Evolutionary conservation across 345 rosid genomes (phyloP).

Genomic region (Isatis tinctoria): DNA sequence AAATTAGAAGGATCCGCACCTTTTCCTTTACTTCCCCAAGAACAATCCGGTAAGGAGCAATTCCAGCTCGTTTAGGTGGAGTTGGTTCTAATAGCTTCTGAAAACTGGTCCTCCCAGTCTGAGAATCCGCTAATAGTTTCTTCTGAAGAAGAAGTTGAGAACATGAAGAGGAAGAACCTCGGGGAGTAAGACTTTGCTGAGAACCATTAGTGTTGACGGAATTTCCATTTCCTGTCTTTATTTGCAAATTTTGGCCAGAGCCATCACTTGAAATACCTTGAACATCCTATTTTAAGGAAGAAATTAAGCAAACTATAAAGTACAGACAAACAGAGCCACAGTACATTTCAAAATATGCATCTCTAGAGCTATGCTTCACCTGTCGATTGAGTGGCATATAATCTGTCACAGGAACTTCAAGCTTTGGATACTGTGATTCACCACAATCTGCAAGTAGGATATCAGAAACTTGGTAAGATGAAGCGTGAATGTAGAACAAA

Average conservation of each 20-base stretch:
- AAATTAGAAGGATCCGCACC: constrained; percentile 37
- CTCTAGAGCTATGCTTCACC: constrained; percentile 10
- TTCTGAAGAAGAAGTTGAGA: constrained; percentile 55
- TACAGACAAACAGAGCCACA: neutral
- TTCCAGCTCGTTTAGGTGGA: constrained; percentile 66
- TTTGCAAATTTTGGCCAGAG: constrained; percentile 18
- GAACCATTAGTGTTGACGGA: constrained; percentile 39
- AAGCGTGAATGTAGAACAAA: neutral
- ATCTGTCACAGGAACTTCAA: constrained; percentile 67
- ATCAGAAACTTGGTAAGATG: constrained; percentile 1
- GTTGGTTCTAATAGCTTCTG: constrained; percentile 95
- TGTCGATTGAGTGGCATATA: constrained; percentile 56
- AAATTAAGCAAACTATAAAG: neutral
- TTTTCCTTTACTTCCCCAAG: constrained; percentile 92
- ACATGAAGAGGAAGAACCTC: constrained; percentile 34
- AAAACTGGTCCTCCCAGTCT: constrained; percentile 84
- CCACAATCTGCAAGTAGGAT: constrained; percentile 51
- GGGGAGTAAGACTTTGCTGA: constrained; percentile 36
- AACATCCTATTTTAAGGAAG: constrained; percentile 37
- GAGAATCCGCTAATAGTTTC: constrained; percentile 76
- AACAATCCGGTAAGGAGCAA: constrained; percentile 92
- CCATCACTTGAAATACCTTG: constrained; percentile 34
- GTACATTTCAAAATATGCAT: constrained; percentile 6
- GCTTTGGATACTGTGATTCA: constrained; percentile 66
- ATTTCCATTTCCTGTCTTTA: constrained; percentile 44